Base-by-base conservation (phyloP, 345 rosid genomes). In the Linum tenue region DNA sequence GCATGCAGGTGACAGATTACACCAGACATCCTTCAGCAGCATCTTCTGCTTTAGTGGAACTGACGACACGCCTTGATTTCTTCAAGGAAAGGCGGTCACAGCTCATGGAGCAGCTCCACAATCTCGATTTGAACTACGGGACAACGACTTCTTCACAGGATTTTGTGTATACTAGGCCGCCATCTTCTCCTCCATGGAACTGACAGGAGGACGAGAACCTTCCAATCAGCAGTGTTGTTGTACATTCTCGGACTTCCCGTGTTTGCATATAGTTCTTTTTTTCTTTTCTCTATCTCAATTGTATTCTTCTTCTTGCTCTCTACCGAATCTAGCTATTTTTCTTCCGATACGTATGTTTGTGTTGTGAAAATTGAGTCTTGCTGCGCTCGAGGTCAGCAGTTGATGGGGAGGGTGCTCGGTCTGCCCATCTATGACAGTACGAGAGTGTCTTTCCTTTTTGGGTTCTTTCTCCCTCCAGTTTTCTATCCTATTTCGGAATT, bases 61-160 rank as follows among this genome's bases (percentile, higher is more conserved):
- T 94, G 79, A 94, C 97, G 35, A 82, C 88, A 4, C 90, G 97
- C n/a, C 97, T 94, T 12, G 99, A 94, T 78, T 94, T 88, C 78
- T 94, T 94, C 89, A 90, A 94, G 82, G 97, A 94, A 81, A 83
- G 95, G 75, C 94, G 99, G 51, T 88, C 99, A 31, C 97, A 94
- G 77, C 85, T 94, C 4, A 94, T 94, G 92, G 99, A 90, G 69
- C 99, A 94, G 75, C 95, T 94, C 68, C 97, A 94, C 75, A 88
- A 83, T 80, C 97, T 94, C 7, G 97, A 94, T 77, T 76, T 83
- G 71, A 90, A 90, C 77, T 88, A 94, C 14, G 97, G 97, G 68
- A 77, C 81, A 1, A 69, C 86, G 22, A 80, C 96, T 43, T 79
- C 94, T 50, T 81, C 92, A 0, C 96, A 90, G 81, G 99, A 90